Base-by-base conservation (phyloP, 345 rosid genomes). In the Lepidium sativum region DNA sequence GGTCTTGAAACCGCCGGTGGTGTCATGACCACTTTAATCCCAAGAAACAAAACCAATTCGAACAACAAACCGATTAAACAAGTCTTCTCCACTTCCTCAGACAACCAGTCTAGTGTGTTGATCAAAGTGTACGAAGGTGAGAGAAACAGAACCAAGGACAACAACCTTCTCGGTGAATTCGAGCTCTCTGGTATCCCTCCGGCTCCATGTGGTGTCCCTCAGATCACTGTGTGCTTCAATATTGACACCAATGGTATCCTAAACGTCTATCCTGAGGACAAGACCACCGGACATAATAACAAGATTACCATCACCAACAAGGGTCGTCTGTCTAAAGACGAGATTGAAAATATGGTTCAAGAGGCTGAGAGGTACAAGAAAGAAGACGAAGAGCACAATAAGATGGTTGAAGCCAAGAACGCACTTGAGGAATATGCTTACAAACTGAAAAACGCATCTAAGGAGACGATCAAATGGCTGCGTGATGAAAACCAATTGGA, bases 231-330 rank as follows among this genome's bases (percentile, higher is more conserved):
- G 14, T 41, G 58, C 5, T 76, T 76, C 4, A 74, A 53, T 2
- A 65, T 65, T 4, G 69, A 65, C 0, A 62, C 70, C 3, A 65
- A 65, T 0, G 62, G 70, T 37, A 68, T 68, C 44, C 59, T 83
- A 31, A 79, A 83, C 2, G 82, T 81, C 17, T 79, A 85, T 9
- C 81, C 81, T 0, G 83, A 81, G 54, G 86, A 81, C 47, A 66
- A 75, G 35, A 81, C 84, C 6, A 77, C 85, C 0, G 80, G 83
- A 3, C 79, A 79, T 15, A 81, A 81, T 84, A 81, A 81, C 67
- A 79, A 81, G 80, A 81, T 83, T 13, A 81, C 84, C 1, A 81
- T 83, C 0, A 83, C 77, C 1, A 80, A 77, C 76, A 83, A 83
- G 47, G 86, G 84, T 16, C 76, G 81, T 11, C 55, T 81, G 0